Percentiles rank a stretch among this genome's conserved stretches.
phyloP scores from a whole-genome alignment of 345 rosid genomes.

The Melastoma malabathricum region DNA sequence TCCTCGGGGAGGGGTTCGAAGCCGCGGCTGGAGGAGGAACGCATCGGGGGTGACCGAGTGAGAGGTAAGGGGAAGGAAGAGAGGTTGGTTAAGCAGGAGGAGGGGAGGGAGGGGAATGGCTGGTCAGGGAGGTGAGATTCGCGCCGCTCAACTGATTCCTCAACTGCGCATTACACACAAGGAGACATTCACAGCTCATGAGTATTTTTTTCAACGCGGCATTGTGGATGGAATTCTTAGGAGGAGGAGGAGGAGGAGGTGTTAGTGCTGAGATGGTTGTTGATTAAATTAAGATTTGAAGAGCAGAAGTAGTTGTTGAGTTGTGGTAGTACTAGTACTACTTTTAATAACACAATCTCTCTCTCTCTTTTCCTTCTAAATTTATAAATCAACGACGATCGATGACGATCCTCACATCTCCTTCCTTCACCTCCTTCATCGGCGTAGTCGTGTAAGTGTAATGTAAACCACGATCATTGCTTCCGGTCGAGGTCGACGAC shows the following conservation, averaged over 20 bases:
- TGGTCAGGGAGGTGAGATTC: not conserved
- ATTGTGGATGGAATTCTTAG: not conserved
- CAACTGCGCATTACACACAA: not conserved
- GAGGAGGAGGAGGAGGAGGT: not conserved
- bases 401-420: too few species aligned
- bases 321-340: too few species aligned
- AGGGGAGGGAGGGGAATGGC: not conserved
- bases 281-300: too few species aligned
- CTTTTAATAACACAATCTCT: too few species aligned
- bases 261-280: not conserved
- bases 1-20: constrained; percentile 39
- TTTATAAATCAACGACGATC: too few species aligned
- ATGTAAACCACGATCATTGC: not conserved
- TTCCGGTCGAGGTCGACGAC: too few species aligned
- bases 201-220: not conserved
- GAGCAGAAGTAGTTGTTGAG: too few species aligned
- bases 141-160: constrained; percentile 8
- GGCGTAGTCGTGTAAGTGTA: not conserved
- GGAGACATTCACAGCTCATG: not conserved
- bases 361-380: too few species aligned
- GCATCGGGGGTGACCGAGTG: constrained; percentile 33
- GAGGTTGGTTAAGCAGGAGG: constrained; percentile 1
- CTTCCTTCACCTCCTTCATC: too few species aligned
- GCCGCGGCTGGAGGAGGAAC: constrained; percentile 34
- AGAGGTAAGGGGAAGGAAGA: constrained; percentile 4